These are phyloP conservation scores for Ustilago loliicola DNA, from an alignment of 1,284 basidiomycete species.

Conservation along the genomic window DNA sequence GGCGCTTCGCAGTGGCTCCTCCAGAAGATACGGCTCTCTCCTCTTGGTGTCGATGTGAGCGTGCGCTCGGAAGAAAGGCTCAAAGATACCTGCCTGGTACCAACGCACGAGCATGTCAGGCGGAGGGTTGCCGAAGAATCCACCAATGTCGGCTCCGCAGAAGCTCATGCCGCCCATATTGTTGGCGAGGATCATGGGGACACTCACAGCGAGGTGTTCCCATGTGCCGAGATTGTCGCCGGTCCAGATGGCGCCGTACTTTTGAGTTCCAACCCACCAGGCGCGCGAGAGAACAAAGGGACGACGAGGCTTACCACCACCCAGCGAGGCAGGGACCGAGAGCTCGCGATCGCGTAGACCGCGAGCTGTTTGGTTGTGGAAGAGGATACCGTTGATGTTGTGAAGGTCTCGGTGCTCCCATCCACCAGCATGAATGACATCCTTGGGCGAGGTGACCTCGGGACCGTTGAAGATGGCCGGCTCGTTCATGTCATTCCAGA, in stretches of 20 bases:
- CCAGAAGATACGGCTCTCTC: conserved; percentile 92
- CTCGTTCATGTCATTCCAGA: conserved; percentile 99
- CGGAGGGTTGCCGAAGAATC: conserved; percentile 97
- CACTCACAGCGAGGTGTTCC: conserved; percentile 94
- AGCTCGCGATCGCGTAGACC: conserved; percentile 82
- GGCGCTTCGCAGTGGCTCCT: conserved; percentile 87
- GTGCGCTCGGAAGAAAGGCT: conserved; percentile 98
- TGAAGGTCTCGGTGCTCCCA: conserved; percentile 99
- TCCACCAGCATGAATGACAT: conserved; percentile 88
- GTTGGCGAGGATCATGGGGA: conserved; percentile 93
- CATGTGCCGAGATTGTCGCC: conserved; percentile 97
- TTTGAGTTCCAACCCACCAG: conserved; percentile 95
- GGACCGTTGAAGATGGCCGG: conserved; percentile 98
- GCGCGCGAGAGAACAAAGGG: conserved; percentile 96
- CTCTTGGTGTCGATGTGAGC: conserved; percentile 98
- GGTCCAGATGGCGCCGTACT: conserved; percentile 97
- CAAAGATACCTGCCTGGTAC: conserved; percentile 96
- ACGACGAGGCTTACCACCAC: conserved; percentile 57
- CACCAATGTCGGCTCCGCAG: conserved; percentile 93
- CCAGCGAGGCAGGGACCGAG: conserved; percentile 77
- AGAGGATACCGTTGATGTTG: conserved; percentile 79
- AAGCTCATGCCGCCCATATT: conserved; percentile 95
- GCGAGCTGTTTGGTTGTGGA: conserved; percentile 84
- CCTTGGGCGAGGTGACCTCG: conserved; percentile 96
- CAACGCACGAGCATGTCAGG: conserved; percentile 95